Percentiles rank a stretch among this genome's conserved stretches.
phyloP scores from a whole-genome alignment of 306 rosid genomes.

The Mucuna pruriens region DNA sequence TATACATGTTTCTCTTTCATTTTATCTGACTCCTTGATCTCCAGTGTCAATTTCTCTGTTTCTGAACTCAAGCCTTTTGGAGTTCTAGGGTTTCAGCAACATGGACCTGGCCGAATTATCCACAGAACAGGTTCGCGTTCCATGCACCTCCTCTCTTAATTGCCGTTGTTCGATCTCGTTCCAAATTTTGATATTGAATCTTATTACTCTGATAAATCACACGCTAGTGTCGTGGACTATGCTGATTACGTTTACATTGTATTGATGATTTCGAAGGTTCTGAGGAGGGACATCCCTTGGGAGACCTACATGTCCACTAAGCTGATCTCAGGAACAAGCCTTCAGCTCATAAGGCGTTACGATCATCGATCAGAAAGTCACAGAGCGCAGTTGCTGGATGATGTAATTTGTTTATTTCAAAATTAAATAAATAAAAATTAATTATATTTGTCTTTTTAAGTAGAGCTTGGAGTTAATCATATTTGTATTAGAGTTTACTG shows the following conservation, averaged over 20 bases:
- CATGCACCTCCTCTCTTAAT: background rate
- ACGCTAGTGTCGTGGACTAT: background rate
- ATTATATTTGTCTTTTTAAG: background rate
- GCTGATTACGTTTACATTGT: background rate
- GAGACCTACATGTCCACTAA: constrained; percentile 93
- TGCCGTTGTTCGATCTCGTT: constrained; percentile 34
- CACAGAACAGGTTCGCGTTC: constrained; percentile 79
- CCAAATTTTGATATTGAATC: constrained; percentile 8
- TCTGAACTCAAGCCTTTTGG: too few species aligned
- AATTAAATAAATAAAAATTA: background rate
- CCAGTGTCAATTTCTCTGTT: too few species aligned
- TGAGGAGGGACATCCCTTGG: constrained; percentile 93
- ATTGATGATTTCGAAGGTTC: constrained; percentile 55
- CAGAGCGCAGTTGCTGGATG: constrained; percentile 87
- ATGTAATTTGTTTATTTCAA: constrained; percentile 48
- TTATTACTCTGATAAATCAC: too few species aligned
- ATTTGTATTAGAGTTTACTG: background rate
- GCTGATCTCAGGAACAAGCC: constrained; percentile 85
- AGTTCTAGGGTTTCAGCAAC: constrained; percentile 32
- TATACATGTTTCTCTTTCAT: too few species aligned
- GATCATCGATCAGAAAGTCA: constrained; percentile 78
- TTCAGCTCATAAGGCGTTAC: constrained; percentile 90
- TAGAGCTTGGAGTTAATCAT: background rate
- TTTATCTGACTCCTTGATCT: too few species aligned
- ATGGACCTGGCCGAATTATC: constrained; percentile 82